Percentiles rank a stretch among this genome's conserved stretches.
Conservation (phyloP, 2,329 filamentous ascomycete genomes). For the Cercospora sp. region DNA sequence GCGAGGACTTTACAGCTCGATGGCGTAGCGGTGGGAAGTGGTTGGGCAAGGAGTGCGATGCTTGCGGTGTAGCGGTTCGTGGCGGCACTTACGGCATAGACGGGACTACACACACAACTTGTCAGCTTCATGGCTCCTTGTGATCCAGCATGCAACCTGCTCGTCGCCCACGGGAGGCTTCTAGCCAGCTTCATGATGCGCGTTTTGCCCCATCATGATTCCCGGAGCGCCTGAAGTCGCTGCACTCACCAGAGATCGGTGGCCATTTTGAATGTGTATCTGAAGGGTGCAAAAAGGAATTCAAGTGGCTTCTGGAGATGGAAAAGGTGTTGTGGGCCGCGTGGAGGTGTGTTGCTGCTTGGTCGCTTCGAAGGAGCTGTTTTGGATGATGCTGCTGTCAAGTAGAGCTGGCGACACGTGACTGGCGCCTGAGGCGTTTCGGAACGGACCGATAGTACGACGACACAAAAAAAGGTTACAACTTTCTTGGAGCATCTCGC, state of each 20-base stretch:
- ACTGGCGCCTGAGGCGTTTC: neutral
- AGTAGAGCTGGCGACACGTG: neutral
- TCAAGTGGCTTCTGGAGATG: slow-evolving; percentile 8
- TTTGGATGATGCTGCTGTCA: slow-evolving; percentile 7
- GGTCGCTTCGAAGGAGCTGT: slow-evolving; percentile 7
- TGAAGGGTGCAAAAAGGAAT: slow-evolving; percentile 6
- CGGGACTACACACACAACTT: slow-evolving; percentile 65
- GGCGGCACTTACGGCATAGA: slow-evolving; percentile 87
- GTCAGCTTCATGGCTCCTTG: slow-evolving; percentile 25
- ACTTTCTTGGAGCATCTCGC: neutral
- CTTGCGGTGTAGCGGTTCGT: neutral
- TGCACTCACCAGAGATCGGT: slow-evolving; percentile 70
- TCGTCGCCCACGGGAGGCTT: neutral
- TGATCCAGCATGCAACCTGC: neutral
- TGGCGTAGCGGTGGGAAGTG: neutral
- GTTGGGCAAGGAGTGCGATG: slow-evolving; percentile 6
- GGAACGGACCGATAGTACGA: slow-evolving; percentile 5
- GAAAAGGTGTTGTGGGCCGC: neutral
- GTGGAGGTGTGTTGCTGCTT: slow-evolving; percentile 3
- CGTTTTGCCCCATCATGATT: slow-evolving; percentile 23
- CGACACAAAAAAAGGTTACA: slow-evolving; percentile 1
- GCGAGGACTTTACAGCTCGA: neutral
- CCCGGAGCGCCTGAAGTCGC: slow-evolving; percentile 30
- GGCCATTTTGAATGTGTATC: slow-evolving; percentile 61
- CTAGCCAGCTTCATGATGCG: slow-evolving; percentile 16